Evolutionary conservation across 2,329 filamentous ascomycete genomes (phyloP).

Genomic region (Westerdykella ornata): DNA sequence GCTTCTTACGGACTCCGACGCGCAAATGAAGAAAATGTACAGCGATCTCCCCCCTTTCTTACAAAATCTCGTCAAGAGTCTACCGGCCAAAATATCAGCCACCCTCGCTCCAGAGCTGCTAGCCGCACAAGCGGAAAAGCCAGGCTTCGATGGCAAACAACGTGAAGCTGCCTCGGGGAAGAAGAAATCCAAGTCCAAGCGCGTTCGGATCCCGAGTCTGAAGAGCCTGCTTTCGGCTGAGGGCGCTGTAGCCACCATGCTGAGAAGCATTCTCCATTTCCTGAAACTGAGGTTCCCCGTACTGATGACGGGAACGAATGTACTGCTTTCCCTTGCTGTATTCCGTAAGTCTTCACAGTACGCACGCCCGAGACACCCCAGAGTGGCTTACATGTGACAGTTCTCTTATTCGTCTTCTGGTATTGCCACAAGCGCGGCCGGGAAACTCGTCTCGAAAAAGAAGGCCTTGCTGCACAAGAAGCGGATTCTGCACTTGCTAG

Average conservation of each 20-base stretch:
- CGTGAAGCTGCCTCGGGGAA: slow-evolving; percentile 38
- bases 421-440: slow-evolving; percentile 95
- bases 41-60: slow-evolving; percentile 66
- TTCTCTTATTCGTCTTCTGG: slow-evolving; percentile 91
- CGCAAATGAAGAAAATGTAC: slow-evolving; percentile 58
- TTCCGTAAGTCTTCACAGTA: slow-evolving; percentile 59
- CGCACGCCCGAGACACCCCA: not conserved
- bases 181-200: slow-evolving; percentile 47
- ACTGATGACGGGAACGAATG: slow-evolving; percentile 76
- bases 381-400: slow-evolving; percentile 35
- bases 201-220: slow-evolving; percentile 62
- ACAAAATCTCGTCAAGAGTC: slow-evolving; percentile 75
- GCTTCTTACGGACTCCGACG: slow-evolving; percentile 56
- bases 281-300: slow-evolving; percentile 83
- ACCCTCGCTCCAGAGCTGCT: slow-evolving; percentile 74
- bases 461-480: slow-evolving; percentile 36
- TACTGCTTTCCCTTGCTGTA: slow-evolving; percentile 80
- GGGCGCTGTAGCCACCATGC: slow-evolving; percentile 73
- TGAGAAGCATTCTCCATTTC: slow-evolving; percentile 86
- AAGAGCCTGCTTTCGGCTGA: slow-evolving; percentile 79
- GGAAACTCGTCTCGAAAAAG: slow-evolving; percentile 69
- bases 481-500: slow-evolving; percentile 21
- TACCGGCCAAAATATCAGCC: slow-evolving; percentile 74
- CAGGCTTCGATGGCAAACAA: slow-evolving; percentile 40
- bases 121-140: slow-evolving; percentile 67